Conservation (phyloP, 257 asterid genomes). For the Voacanga thouarsii region DNA sequence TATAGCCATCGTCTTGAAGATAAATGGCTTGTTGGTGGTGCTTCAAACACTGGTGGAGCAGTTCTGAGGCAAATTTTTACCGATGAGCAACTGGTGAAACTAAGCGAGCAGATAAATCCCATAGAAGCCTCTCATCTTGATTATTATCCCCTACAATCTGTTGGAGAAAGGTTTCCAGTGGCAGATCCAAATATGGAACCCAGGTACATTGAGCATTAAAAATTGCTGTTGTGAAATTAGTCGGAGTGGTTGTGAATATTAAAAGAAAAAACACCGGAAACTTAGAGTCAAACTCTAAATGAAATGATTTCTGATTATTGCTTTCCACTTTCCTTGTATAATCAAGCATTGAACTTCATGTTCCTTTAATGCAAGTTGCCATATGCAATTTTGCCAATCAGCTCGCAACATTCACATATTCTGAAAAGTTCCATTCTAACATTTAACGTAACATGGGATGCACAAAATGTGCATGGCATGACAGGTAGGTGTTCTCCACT, state of each 20-base stretch:
- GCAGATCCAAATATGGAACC: conserved; percentile 84
- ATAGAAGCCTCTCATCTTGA: conserved; percentile 58
- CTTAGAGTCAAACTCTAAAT: neutral
- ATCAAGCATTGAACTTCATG: neutral
- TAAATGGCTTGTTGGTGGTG: conserved; percentile 98
- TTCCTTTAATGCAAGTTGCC: neutral
- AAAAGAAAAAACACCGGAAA: no score
- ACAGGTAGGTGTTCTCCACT: neutral
- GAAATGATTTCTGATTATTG: neutral
- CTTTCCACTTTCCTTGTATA: neutral
- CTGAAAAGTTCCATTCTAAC: neutral
- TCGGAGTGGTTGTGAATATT: neutral
- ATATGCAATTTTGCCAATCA: neutral
- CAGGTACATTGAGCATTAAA: conserved; percentile 36
- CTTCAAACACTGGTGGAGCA: conserved; percentile 97
- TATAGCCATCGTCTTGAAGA: conserved; percentile 92
- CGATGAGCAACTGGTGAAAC: conserved; percentile 62
- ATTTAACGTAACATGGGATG: neutral
- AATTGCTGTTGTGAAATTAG: neutral
- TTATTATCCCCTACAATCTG: conserved; percentile 71
- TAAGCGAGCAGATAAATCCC: conserved; percentile 72
- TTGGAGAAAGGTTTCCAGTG: conserved; percentile 86
- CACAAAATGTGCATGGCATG: neutral
- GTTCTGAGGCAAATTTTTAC: conserved; percentile 77
- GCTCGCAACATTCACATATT: neutral